Base-by-base conservation (phyloP, 805 yeast genomes). In the Scheffersomyces coipomensis region DNA sequence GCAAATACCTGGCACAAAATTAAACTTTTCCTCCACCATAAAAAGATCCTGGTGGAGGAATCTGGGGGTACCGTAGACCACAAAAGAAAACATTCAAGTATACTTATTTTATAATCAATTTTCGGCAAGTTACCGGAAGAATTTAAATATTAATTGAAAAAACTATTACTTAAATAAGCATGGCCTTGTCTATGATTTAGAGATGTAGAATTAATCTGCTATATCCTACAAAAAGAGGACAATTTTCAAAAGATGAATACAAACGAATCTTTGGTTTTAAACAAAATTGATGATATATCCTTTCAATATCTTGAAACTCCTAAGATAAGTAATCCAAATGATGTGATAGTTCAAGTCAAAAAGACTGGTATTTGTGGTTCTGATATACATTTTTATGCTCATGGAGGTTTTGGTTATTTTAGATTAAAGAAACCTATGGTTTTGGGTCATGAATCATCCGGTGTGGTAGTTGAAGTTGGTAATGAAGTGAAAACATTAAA, bases 391-490 rank as follows among this genome's bases (percentile, higher is more conserved):
- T 47, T 47, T 30, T 52, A 54, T 48, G 47, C 49, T 38, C 43
- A 41, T 22, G 55, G 60, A 3, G 43, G 48, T 31, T 47, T 53
- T 33, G 57, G 58, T 0, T 48, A 75, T 37, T 55, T 68, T 42
- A 52, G 51, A 9, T 55, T 71, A 21, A 38, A 53, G 4, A 65
- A 61, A 12, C 57, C 64, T 43, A 56, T 68, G 46, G 58, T 64
- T 19, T 49, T 68, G 35, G 78, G 78, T n/a, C 77, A 72, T 42
- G 78, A 73, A 55, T 53, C 67, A 19, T 52, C 68, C 24, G 77
- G 77, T 32, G 68, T 66, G 33, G 70, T 79, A 19, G 47, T 73
- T 15, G 74, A 68, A 29, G 66, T 76, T 19, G 83, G 82, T 24
- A 54, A 64, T n/a, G 66, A 65, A 9, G 84, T 78, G 10, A 57